Percentiles rank a stretch among this genome's conserved stretches.
phyloP scores from a whole-genome alignment of 108 stramenopile genomes.

The Cyclotella sp. region DNA sequence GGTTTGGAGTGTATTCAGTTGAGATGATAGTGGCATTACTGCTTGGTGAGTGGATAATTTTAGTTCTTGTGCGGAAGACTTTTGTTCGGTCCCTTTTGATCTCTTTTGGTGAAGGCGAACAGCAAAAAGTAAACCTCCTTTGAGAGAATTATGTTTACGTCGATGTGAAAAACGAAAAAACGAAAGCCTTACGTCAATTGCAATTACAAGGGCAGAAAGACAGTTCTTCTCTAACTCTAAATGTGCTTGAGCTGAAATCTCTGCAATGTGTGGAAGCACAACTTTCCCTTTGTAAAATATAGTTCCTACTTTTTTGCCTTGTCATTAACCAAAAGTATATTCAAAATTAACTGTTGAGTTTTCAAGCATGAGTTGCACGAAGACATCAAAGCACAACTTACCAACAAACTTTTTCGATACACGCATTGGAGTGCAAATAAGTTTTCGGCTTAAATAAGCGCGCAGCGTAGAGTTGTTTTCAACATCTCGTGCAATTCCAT shows the following conservation, averaged over 20 bases:
- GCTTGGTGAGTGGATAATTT: too few relatives aligned
- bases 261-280: not conserved
- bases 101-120: not conserved
- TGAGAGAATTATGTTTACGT: too few relatives aligned
- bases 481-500: conserved; percentile 24
- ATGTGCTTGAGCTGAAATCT: conserved; percentile 15
- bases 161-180: not conserved
- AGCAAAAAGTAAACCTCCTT: too few relatives aligned
- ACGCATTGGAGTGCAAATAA: conserved; percentile 45
- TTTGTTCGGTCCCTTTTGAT: not conserved
- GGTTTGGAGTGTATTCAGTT: too few relatives aligned
- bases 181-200: conserved; percentile 11
- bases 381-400: not conserved
- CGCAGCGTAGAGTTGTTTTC: conserved; percentile 27
- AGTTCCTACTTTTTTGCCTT: conserved; percentile 42
- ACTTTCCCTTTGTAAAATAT: conserved; percentile 10
- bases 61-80: too few relatives aligned
- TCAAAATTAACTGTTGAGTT: not conserved
- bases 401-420: conserved; percentile 47
- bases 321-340: not conserved
- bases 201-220: conserved; percentile 12
- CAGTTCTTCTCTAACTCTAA: conserved; percentile 34
- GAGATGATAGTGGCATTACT: too few relatives aligned
- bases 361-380: too few relatives aligned
- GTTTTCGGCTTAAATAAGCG: conserved; percentile 41